Base-by-base conservation (phyloP, 2,329 filamentous ascomycete genomes). In the Cladosporium sp. region DNA sequence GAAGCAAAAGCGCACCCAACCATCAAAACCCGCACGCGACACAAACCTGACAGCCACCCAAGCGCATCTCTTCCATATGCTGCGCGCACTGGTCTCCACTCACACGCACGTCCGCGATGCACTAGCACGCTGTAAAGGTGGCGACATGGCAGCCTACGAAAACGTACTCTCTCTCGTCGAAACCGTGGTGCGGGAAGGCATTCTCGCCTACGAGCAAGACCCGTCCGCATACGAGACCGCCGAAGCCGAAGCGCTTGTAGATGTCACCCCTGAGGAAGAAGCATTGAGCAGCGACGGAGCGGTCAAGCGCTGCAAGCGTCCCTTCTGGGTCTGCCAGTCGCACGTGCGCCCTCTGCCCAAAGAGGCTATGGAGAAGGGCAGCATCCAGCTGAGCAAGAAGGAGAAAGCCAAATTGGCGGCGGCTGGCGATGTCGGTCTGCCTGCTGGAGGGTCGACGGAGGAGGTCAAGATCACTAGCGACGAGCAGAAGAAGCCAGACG, bases 261-360 rank as follows among this genome's bases (percentile, higher is more conserved):
- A 53, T 11, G 25, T 71, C 63, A 68, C 63, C 46, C 65, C 64
- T 56, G 73, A 58, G 64, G 71, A 63, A 21, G 67, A 62, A 23
- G 65, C 68, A 36, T 66, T 68, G 14, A 74, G 62, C 36, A 73
- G 71, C 5, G 79, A 87, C 21, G 88, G 86, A 10, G 88, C 90
- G 0, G 88, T 95, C 28, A 86, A 85, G 64, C 82, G 86, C 67
- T 96, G 92, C 74, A 89, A 88, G 76, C 81, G 92, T 69, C 93
- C 93, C 1, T 97, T 89, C 86, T 97, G 92, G 92, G 85, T 97
- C 4, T 92, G 89, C 61, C 93, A 98, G 80, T 90, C 94, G 4
- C 91, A 96, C 72, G 86, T 97, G 7, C 83, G 93, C 64, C 93
- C 93, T 48, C 77, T 97, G 73, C 95, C 95, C 0, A 91, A 90